Base-by-base conservation (phyloP, 441 rosid genomes). In the Melastoma candidum region DNA sequence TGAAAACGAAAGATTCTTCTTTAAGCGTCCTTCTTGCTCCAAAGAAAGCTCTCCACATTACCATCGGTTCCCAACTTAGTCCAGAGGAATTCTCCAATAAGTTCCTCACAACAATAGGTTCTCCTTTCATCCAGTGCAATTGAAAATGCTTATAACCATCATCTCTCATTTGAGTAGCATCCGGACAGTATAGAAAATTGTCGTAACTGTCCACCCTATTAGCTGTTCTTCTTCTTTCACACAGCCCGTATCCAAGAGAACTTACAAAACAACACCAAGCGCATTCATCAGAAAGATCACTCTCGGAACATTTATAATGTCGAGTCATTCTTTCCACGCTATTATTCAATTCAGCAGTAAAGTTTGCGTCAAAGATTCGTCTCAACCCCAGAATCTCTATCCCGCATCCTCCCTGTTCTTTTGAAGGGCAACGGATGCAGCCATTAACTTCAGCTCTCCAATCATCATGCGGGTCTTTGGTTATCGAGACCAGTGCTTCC, bases 31-130 rank as follows among this genome's bases (percentile, higher is more conserved):
- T 63, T 48, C 43, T 25, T 3, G 68, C 71, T 46, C 68, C 68
- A 2, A 26, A 39, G 46, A 71, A 66, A 29, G 71, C 75, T 56
- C 75, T 63, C 69, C 71, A 67, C 75, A 71, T 71, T 48, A 71
- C 75, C 75, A 71, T 60, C 9, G 75, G 75, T 11, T 67, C 72
- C 72, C 75, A 67, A 58, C 72, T 71, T 54, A 67, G 66, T 52
- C 75, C 72, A 47, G 63, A 60, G 39, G 67, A 53, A 12, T 57
- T 67, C 51, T 67, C 72, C 44, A 60, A 68, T 66, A 55, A 59
- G 53, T 62, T 68, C 17, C 66, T 59, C 49, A 65, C 68, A 32
- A 36, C 41, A 36, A 36, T 36, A 9, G 74, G 74, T 66, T 66
- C 71, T 8, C 71, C 71, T 66, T 64, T 64, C 66, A 66, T 61